Evolutionary conservation across 1,284 basidiomycete species (phyloP).

Genomic region (Ustilago lituana): DNA sequence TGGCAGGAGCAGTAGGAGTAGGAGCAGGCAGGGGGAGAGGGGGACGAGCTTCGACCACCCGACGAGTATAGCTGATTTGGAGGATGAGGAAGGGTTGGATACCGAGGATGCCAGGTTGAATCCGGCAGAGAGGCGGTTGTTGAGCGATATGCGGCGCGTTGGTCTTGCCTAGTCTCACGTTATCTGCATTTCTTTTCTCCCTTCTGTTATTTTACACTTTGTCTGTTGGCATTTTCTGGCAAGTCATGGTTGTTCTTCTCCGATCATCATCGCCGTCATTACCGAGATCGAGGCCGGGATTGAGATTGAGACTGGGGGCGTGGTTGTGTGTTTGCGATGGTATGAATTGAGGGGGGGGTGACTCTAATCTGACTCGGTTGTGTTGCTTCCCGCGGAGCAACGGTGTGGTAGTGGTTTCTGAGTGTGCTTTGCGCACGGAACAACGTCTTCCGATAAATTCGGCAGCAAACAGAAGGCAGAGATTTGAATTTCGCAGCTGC

Average conservation of each 20-base stretch:
- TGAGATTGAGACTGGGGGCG: too few species aligned
- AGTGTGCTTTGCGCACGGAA: too few species aligned
- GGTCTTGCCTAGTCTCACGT: conserved; percentile 24
- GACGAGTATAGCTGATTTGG: conserved; percentile 38
- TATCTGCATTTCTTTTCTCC: neutral
- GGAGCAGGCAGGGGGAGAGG: neutral
- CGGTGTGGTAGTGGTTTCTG: too few species aligned
- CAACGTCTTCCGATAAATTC: conserved; percentile 10
- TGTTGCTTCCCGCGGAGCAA: conserved; percentile 9
- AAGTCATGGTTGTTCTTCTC: too few species aligned
- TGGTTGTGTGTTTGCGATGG: too few species aligned
- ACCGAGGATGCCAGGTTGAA: conserved; percentile 34
- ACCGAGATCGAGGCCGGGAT: too few species aligned
- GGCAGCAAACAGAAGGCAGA: too few species aligned
- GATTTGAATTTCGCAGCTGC: conserved; percentile 1
- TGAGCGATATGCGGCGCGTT: conserved; percentile 43
- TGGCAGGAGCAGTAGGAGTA: neutral
- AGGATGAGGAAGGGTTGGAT: conserved; percentile 39
- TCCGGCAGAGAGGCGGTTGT: conserved; percentile 42
- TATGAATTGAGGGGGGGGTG: too few species aligned
- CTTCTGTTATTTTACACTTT: neutral
- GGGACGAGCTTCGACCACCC: conserved; percentile 28
- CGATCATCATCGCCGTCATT: too few species aligned
- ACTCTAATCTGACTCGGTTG: conserved; percentile 11
- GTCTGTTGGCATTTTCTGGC: conserved; percentile 3